Evolutionary conservation across 2,329 filamentous ascomycete genomes (phyloP).

Genomic region (Neonectria punicea): DNA sequence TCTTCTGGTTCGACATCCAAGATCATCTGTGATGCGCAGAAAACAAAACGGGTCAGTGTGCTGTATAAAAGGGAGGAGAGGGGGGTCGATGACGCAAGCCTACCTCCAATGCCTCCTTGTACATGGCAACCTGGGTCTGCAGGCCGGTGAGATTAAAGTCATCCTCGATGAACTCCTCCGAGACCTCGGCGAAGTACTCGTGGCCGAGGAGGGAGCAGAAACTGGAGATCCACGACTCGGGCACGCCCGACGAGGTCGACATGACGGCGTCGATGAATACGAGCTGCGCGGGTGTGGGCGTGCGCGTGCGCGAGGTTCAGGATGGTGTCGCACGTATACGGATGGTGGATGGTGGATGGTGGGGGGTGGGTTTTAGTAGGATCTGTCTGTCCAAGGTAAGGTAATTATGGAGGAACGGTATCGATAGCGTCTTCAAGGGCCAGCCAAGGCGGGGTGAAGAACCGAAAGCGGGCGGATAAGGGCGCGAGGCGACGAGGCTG

Average conservation of each 20-base stretch:
- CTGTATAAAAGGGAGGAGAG: neutral
- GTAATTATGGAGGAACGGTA: constrained; percentile 25
- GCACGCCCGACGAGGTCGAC: constrained; percentile 69
- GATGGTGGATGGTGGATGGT: constrained; percentile 6
- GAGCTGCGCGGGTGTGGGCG: constrained; percentile 26
- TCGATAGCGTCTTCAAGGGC: constrained; percentile 36
- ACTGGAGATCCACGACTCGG: constrained; percentile 97
- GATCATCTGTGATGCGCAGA: constrained; percentile 75
- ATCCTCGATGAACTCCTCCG: constrained; percentile 99
- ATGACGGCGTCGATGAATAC: constrained; percentile 49
- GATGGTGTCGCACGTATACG: constrained; percentile 4
- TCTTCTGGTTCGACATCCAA: constrained; percentile 97
- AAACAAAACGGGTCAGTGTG: constrained; percentile 15
- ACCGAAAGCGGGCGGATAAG: constrained; percentile 16
- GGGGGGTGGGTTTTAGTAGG: neutral
- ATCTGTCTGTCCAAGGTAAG: neutral
- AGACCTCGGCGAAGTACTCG: constrained; percentile 99
- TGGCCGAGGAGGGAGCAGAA: constrained; percentile 96
- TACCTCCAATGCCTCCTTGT: constrained; percentile 95
- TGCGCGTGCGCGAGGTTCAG: constrained; percentile 14
- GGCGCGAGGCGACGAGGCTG: neutral
- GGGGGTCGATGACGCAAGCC: neutral
- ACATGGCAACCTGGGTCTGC: constrained; percentile 96
- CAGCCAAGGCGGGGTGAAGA: constrained; percentile 42
- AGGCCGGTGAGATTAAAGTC: constrained; percentile 98